These are phyloP conservation scores for Lycium barbarum DNA, from an alignment of 257 asterid genomes.

Conservation along the genomic window DNA sequence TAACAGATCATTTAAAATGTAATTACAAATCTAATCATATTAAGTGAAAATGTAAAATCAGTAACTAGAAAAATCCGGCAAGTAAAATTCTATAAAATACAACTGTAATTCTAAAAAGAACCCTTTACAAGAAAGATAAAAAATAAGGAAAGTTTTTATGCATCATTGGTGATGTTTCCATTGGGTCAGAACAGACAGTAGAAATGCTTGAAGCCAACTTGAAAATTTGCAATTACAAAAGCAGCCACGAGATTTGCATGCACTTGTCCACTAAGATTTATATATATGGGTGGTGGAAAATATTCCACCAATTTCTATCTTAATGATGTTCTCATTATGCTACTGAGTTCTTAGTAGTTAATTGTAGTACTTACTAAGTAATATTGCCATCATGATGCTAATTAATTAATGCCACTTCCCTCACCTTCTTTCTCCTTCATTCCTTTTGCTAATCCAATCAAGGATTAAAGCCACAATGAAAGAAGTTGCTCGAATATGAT, in stretches of 20 bases:
- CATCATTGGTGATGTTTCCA: conserved; percentile 6
- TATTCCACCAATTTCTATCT: not conserved
- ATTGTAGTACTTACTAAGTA: not conserved
- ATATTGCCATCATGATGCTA: not conserved
- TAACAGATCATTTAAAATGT: too few species aligned
- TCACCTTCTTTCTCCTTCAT: not conserved
- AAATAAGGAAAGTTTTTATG: not conserved
- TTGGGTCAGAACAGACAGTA: conserved; percentile 6
- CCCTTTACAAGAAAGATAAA: not conserved
- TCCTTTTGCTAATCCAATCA: conserved; percentile 13
- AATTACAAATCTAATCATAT: not conserved
- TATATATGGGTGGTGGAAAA: conserved; percentile 10
- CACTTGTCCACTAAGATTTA: conserved; percentile 20
- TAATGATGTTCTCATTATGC: conserved; percentile 23
- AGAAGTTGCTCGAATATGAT: not conserved
- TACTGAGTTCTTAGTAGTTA: not conserved
- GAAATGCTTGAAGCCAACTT: conserved; percentile 3
- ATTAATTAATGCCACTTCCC: conserved; percentile 5
- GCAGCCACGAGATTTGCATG: conserved; percentile 7
- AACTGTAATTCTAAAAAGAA: not conserved
- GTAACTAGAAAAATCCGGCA: not conserved
- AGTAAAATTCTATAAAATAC: not conserved
- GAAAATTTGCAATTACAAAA: conserved; percentile 15
- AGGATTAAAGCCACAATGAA: conserved; percentile 13
- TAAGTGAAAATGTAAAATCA: not conserved